Conservation (phyloP, 1,284 basidiomycete species). For the Papiliotrema laurentii region DNA sequence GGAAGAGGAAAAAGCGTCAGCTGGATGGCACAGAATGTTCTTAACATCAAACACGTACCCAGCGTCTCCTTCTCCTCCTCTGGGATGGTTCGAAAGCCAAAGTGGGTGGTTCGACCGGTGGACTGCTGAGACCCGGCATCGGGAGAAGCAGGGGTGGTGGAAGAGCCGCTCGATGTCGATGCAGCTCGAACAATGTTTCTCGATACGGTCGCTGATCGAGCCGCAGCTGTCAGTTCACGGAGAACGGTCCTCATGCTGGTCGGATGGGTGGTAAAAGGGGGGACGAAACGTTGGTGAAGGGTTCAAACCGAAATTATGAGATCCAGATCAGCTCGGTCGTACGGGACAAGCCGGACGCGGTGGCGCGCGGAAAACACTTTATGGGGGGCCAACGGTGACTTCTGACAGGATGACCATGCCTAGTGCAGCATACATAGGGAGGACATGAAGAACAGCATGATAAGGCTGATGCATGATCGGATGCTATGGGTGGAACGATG, state of each 20-base stretch:
- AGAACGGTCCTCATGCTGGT: background rate
- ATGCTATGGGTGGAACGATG: too few relatives aligned
- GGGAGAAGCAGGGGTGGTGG: background rate
- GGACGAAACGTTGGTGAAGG: too few relatives aligned
- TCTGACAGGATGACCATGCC: too few relatives aligned
- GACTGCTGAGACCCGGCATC: background rate
- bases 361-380: too few relatives aligned
- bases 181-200: background rate
- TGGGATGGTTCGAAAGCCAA: conserved; percentile 84
- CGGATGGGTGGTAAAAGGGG: too few relatives aligned
- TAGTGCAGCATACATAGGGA: too few relatives aligned
- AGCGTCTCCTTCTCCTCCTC: conserved; percentile 64
- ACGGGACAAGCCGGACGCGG: too few relatives aligned
- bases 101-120: conserved; percentile 62
- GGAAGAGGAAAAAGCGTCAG: background rate
- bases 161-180: background rate
- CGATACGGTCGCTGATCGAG: background rate
- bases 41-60: conserved; percentile 37
- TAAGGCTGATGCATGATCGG: too few relatives aligned
- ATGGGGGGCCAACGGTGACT: too few relatives aligned
- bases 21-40: background rate
- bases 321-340: too few relatives aligned
- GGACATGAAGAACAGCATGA: too few relatives aligned
- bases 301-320: background rate
- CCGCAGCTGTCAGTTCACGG: background rate